Evolutionary conservation across 169 alveolate genomes (phyloP).

Genomic region (Condylostoma magnum): DNA sequence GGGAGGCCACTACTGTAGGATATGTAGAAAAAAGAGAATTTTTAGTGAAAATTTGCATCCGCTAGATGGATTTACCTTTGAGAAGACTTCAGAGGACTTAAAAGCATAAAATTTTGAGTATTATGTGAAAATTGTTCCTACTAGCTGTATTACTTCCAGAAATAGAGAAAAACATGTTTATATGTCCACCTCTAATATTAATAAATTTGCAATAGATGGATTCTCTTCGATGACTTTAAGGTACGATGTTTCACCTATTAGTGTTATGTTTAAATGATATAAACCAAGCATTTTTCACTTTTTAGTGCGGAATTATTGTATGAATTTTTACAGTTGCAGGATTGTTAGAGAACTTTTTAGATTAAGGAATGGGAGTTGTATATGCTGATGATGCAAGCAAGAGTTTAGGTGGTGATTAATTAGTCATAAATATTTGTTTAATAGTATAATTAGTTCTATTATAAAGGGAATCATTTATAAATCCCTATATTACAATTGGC

Average conservation of each 20-base stretch:
- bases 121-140: constrained; percentile 73
- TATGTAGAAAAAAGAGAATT: constrained; percentile 31
- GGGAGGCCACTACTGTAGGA: constrained; percentile 58
- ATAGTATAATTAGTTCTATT: no score
- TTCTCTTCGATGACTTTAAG: constrained; percentile 75
- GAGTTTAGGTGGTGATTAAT: no score
- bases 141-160: constrained; percentile 54
- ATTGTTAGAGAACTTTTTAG: constrained; percentile 42
- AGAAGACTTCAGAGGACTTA: background rate
- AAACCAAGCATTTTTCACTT: constrained; percentile 62
- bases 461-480: no score
- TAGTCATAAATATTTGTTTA: no score
- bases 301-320: constrained; percentile 83
- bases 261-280: constrained; percentile 58
- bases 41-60: constrained; percentile 56
- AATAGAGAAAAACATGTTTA: constrained; percentile 48
- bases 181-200: constrained; percentile 69
- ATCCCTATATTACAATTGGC: no score
- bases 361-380: no score
- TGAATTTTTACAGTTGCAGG: constrained; percentile 84
- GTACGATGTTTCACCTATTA: constrained; percentile 83
- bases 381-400: no score
- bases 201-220: constrained; percentile 49
- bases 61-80: constrained; percentile 49
- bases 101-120: constrained; percentile 45